phyloP scores from a whole-genome alignment of 2,329 filamentous ascomycete species.

The Scedosporium boydii region DNA sequence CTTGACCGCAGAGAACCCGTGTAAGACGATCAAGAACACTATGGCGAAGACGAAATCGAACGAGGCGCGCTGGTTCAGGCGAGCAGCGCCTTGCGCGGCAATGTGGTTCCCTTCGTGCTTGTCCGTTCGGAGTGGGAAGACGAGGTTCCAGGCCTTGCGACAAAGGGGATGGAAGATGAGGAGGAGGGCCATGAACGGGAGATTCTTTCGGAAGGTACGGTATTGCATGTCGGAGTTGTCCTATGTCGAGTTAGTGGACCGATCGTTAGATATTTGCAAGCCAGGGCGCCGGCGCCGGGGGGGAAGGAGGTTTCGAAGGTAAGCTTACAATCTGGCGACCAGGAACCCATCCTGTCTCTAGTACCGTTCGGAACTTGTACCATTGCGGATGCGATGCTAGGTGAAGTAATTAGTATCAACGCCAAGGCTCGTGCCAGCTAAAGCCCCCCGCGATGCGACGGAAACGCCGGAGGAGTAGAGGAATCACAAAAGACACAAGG shows the following conservation, averaged over 20 bases:
- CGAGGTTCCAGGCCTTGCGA: constrained; percentile 59
- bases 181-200: constrained; percentile 69
- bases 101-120: constrained; percentile 9
- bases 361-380: constrained; percentile 56
- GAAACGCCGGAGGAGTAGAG: neutral
- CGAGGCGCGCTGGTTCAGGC: constrained; percentile 59
- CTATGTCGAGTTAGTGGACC: constrained; percentile 28
- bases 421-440: constrained; percentile 5
- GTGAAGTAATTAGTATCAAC: constrained; percentile 11
- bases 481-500: neutral
- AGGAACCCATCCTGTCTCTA: constrained; percentile 82
- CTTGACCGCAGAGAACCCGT: constrained; percentile 80
- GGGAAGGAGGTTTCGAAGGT: neutral
- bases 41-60: constrained; percentile 80
- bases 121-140: constrained; percentile 26
- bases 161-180: constrained; percentile 71
- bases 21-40: constrained; percentile 67
- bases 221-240: constrained; percentile 91
- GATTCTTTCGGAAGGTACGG: constrained; percentile 70
- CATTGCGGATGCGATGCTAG: constrained; percentile 76
- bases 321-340: constrained; percentile 73
- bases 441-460: neutral
- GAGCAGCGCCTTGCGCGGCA: constrained; percentile 39
- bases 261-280: neutral
- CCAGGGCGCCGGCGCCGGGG: no score